Evolutionary conservation across 2,329 filamentous ascomycete genomes (phyloP).

Genomic region (Venturia aucupariae): DNA sequence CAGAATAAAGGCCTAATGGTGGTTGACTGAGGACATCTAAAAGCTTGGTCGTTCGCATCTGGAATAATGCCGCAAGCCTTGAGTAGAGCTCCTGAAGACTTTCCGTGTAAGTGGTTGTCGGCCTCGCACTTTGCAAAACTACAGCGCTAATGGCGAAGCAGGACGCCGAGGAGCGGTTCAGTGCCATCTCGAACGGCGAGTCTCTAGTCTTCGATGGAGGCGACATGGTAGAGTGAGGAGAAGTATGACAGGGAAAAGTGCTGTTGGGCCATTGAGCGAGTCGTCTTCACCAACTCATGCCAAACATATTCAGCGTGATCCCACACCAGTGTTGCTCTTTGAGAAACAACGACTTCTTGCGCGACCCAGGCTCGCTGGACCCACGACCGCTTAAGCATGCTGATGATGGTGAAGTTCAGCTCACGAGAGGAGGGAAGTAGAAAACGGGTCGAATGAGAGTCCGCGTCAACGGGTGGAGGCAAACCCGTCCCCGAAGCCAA

Average conservation of each 20-base stretch:
- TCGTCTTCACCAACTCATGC: conserved; percentile 16
- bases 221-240: too few relatives aligned
- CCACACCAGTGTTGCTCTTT: conserved; percentile 12
- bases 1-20: background rate
- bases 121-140: too few relatives aligned
- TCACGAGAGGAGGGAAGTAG: background rate
- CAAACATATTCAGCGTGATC: conserved; percentile 14
- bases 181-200: too few relatives aligned
- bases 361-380: conserved; percentile 19
- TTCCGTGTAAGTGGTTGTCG: too few relatives aligned
- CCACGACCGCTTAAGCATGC: conserved; percentile 17
- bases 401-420: conserved; percentile 12
- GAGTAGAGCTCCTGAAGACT: too few relatives aligned
- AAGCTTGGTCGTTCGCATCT: too few relatives aligned
- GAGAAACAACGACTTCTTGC: conserved; percentile 17
- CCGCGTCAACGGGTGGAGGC: background rate
- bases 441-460: background rate
- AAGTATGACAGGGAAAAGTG: too few relatives aligned
- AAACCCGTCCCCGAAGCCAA: too few relatives aligned
- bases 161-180: too few relatives aligned
- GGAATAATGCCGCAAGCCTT: too few relatives aligned
- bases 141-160: too few relatives aligned
- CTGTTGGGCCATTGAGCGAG: conserved; percentile 16
- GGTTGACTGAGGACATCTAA: background rate
- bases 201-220: too few relatives aligned